Evolutionary conservation across 441 rosid species (phyloP), one percentile per base, ranked within the genome.

Genomic region (Aleurites moluccanus): DNA sequence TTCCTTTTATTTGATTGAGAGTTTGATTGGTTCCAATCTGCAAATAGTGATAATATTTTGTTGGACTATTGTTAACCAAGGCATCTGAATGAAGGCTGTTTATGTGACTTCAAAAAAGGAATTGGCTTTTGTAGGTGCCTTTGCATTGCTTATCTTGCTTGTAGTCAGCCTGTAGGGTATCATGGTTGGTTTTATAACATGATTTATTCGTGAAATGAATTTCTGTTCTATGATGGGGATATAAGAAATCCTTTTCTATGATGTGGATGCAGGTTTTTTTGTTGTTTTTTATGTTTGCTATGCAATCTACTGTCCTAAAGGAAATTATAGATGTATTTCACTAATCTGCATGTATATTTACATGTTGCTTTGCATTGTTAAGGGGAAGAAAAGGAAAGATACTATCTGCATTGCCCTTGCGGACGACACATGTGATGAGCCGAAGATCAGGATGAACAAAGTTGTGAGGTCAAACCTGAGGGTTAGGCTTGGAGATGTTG

Each of bases 401-500:
- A 91, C 97, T 13, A 80, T 88, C n/a, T 90, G 95, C 83, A 91
- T 90, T 84, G 97, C 95, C 18, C 91, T 91, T 68, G 92, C 89
- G 72, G 98, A 94, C 68, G 97, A 92, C 10, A 73, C 97, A 4
- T 92, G 97, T 20, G 97, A 92, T 10, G 98, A 91, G 79, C 98
- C 96, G 20, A 91, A 86, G 83, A 89, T 92, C 33, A 87, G 93
- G 82, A 89, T 92, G 97, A 92, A 92, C 80, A 92, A 92, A 76
- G 97, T 91, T 64, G 94, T 92, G 60, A 86, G 97, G 85, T 86
- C 93, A 7, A 92, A 92, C 88, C 85, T 92, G 83, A 92, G 98
- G 91, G 96, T 92, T 82, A 87, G 98, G 77, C 94, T 92, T 35
- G 96, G 98, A 71, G 98, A 92, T 81, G 98, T 91, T 67, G 89